Percentiles rank a stretch among this genome's conserved stretches.
Evolutionary conservation across 2,329 filamentous ascomycete genomes (phyloP).

Genomic region (Botrytis pseudocinerea): DNA sequence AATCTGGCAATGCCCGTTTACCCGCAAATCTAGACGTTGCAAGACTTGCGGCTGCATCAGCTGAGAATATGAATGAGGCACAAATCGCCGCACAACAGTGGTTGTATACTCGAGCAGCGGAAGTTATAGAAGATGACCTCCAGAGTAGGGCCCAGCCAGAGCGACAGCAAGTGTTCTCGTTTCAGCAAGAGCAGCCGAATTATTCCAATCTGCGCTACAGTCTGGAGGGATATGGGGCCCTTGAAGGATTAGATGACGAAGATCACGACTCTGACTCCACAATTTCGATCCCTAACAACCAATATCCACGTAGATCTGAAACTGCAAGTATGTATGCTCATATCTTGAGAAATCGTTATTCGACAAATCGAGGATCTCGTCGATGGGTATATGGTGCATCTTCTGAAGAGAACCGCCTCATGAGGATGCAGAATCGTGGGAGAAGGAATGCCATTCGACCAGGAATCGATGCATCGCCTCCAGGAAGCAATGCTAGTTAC

Average conservation of each 20-base stretch:
- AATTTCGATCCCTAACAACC: not conserved
- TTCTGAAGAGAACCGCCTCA: not conserved
- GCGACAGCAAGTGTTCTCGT: not conserved
- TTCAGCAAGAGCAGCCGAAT: not conserved
- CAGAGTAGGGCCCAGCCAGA: not conserved
- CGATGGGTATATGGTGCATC: not conserved
- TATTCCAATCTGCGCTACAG: not conserved
- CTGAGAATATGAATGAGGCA: not conserved
- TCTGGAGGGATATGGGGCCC: not conserved
- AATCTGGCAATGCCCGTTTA: not conserved
- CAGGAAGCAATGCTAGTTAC: not conserved
- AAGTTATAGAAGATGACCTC: not conserved
- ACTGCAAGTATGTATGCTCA: not conserved
- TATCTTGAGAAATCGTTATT: not conserved
- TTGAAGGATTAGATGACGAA: not conserved
- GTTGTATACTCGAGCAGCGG: rapidly evolving
- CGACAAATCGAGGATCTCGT: not conserved
- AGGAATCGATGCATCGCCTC: not conserved
- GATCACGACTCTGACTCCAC: not conserved
- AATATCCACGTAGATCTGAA: not conserved
- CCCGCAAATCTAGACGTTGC: not conserved
- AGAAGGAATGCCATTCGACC: not conserved
- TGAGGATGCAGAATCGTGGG: not conserved
- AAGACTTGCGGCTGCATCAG: not conserved
- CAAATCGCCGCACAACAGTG: not conserved